Base-by-base conservation (phyloP, 2,329 filamentous ascomycete genomes). In the Fusarium musae region DNA sequence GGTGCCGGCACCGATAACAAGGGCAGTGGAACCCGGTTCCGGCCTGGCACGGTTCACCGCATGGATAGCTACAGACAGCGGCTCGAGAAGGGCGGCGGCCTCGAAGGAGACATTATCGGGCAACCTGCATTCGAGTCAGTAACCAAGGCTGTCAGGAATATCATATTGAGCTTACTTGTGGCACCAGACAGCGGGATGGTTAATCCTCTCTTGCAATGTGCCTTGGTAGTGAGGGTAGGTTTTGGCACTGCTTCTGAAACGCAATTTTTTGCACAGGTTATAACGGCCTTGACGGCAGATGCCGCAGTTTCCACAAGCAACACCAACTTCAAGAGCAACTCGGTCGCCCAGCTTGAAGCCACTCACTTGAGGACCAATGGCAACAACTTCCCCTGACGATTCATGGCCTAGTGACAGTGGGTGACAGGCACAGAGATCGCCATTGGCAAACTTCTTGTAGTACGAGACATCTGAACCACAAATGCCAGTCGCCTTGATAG, bases 391-490 rank as follows among this genome's bases (percentile, higher is more conserved):
- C 9, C 88, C 89, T 1, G 88, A 89, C 60, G 88, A 89, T 79
- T 91, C 88, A 75, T 91, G 88, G n/a, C 89, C 89, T 6, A 93
- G 85, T 9, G 89, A 91, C 37, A 93, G 83, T 34, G 91, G 91
- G 69, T 88, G 86, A 72, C 89, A 90, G 52, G 89, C 90, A 75
- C 90, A 91, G 57, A 93, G 86, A 80, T 92, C 90, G 50, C 91
- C 91, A 77, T 93, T 93, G 81, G 90, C 89, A 78, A 92, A 92
- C 77, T 92, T 92, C 80, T 89, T 92, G 84, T 92, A 93, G 81
- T 93, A 93, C 59, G 89, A 90, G 60, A 92, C 88, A 80, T 93
- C 91, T 12, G 90, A 92, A 63, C 91, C 91, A 79, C 91, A 93
- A 75, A 93, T 90, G 42, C 91, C 91, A 30, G 91, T 93, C 11